Evolutionary conservation across 2,329 filamentous ascomycete species (phyloP).

Genomic region (Alternaria angustiovoidea): DNA sequence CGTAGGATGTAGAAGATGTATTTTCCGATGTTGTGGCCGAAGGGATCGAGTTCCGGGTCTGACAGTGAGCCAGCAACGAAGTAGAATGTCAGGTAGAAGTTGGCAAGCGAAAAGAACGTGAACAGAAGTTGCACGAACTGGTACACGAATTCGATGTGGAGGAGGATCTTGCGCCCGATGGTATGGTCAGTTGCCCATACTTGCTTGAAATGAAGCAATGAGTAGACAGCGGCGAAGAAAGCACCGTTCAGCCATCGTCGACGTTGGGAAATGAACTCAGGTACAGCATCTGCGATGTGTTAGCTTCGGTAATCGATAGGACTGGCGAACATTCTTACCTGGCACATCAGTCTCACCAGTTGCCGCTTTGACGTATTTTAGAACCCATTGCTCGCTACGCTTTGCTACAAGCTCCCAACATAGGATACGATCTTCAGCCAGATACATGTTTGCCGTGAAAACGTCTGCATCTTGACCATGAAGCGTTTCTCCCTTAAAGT

Average conservation of each 20-base stretch:
- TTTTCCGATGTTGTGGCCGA: constrained; percentile 83
- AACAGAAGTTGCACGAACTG: constrained; percentile 92
- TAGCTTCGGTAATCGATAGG: constrained; percentile 6
- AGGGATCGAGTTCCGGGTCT: constrained; percentile 83
- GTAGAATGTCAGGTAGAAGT: constrained; percentile 99
- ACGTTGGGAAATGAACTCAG: constrained; percentile 96
- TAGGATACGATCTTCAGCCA: constrained; percentile 87
- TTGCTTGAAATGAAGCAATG: constrained; percentile 91
- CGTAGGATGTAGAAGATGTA: constrained; percentile 87
- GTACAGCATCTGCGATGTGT: constrained; percentile 73
- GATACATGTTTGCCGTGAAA: constrained; percentile 96
- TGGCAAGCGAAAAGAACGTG: constrained; percentile 97
- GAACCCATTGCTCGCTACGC: constrained; percentile 90
- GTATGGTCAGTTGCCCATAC: constrained; percentile 95
- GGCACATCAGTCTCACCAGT: constrained; percentile 98
- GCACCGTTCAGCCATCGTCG: constrained; percentile 97
- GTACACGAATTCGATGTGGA: constrained; percentile 95
- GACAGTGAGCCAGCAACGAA: constrained; percentile 92
- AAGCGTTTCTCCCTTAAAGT: constrained; percentile 98
- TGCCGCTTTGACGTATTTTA: constrained; percentile 97
- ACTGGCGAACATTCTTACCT: constrained; percentile 65
- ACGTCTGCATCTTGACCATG: constrained; percentile 96
- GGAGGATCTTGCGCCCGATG: constrained; percentile 82
- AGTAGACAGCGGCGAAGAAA: constrained; percentile 98
- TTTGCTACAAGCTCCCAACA: constrained; percentile 98